Conservation (phyloP, 495 filamentous ascomycete species). For the Hypomontagnella monticulosa region DNA sequence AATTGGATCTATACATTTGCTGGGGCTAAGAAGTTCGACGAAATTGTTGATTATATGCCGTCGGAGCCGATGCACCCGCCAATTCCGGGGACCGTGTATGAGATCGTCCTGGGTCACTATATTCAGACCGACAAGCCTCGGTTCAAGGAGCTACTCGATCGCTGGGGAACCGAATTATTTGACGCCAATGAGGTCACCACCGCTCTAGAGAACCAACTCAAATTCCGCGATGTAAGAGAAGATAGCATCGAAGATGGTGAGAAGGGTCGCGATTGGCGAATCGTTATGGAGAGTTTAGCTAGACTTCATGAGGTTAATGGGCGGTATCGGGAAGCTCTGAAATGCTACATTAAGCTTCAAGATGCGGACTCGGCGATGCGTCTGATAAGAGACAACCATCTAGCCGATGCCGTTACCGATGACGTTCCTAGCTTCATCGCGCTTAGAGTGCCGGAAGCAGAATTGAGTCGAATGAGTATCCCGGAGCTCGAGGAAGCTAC, state of each 20-base stretch:
- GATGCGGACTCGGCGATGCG: conserved; percentile 89
- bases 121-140: conserved; percentile 72
- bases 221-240: conserved; percentile 70
- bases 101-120: conserved; percentile 86
- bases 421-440: conserved; percentile 90
- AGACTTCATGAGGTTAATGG: conserved; percentile 83
- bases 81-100: conserved; percentile 84
- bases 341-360: conserved; percentile 87
- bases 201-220: conserved; percentile 77
- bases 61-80: conserved; percentile 76
- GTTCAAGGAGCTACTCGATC: conserved; percentile 81
- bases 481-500: conserved; percentile 79
- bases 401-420: conserved; percentile 85
- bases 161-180: conserved; percentile 87
- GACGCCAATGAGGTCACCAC: conserved; percentile 73
- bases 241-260: conserved; percentile 73
- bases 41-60: conserved; percentile 87
- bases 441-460: conserved; percentile 80
- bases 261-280: conserved; percentile 80
- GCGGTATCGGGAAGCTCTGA: conserved; percentile 81
- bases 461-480: conserved; percentile 70
- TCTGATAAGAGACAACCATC: conserved; percentile 81
- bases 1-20: conserved; percentile 94
- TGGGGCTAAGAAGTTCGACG: conserved; percentile 81
- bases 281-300: conserved; percentile 82